Evolutionary conservation across 495 filamentous ascomycete genomes (phyloP), one percentile per base, ranked within the genome.

Genomic region (Parachaetomium inaequale): DNA sequence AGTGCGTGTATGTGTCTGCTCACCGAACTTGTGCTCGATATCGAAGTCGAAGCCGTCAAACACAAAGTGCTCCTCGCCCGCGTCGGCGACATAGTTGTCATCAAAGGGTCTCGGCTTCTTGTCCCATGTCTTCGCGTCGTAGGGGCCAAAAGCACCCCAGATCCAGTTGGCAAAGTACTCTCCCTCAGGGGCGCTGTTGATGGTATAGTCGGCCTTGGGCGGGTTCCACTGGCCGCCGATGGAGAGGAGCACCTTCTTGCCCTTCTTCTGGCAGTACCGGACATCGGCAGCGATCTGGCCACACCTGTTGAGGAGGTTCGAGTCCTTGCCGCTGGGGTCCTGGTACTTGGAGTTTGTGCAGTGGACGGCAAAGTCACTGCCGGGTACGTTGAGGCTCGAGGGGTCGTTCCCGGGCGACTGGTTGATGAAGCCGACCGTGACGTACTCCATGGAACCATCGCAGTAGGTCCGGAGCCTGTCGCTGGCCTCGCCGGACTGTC

Each of bases 21-120:
- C 29, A 60, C 63, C 47, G 54, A 76, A 76, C 54, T 72, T 70
- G 15, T 51, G 25, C 69, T 88, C 85, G 52, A 87, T 83, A 61
- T 88, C 85, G 40, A 88, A 84, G 63, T 91, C 87, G 65, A 89
- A 90, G 4, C 88, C 88, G 70, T 91, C 87, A 25, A 90, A 62
- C 3, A 52, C 54, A 34, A 66, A 66, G 50, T 59, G 55, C 26
- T 59, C 55, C 4, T 62, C 64, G 10, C 42, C 67, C 11, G 23
- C 23, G 38, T 80, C 80, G 7, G 57, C 62, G 43, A 59, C 62
- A 46, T 65, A 71, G 29, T 28, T 43, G 31, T 86, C 87, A 51
- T 86, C 87, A 50, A 91, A 87, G n/a, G 88, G 88, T 50, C 86
- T 81, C 17, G 81, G 76, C 3, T 70, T 74, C 0, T 23, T 38